Base-by-base conservation (phyloP, 2,329 filamentous ascomycete genomes). In the Colletotrichum theobromicola region DNA sequence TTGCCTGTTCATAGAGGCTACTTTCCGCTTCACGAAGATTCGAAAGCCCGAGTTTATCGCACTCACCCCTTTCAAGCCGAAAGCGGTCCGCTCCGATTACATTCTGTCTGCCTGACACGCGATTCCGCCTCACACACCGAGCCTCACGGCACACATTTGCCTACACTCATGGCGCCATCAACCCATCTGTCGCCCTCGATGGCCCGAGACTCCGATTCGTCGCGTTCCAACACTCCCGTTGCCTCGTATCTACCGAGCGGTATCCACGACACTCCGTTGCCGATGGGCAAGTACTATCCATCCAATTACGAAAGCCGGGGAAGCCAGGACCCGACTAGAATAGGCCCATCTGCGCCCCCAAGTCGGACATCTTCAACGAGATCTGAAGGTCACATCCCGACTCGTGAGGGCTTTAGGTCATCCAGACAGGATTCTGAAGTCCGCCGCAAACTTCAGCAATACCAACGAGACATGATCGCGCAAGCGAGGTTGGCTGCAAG, bases 221-320 rank as follows among this genome's bases (percentile, higher is more conserved):
- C 82, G 9, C 77, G 76, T 12, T 75, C 83, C 34, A 84, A 83
- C 77, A 87, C 86, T 8, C 87, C 88, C 8, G 85, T 90, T 42
- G 82, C 88, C 10, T 89, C 88, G 2, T 90, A 90, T 74, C 83
- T 88, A 35, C 88, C 89, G 8, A 86, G 85, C 30, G 88, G 88
- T 3, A 83, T 87, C 46, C 85, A 88, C 64, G 86, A 87, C 46
- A 85, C 81, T 42, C 81, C 85, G 5, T 81, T 91, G 35, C 89
- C 90, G 0, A 84, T 91, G 82, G 91, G 91, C 28, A 92, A 92
- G 81, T 93, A 92, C 78, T 91, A 92, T 73, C 91, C 91, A 1
- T 88, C 89, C 30, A 92, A 92, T 81, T 92, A 91, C 77, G 89
- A 91, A 77, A 84, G 83, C 32, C 80, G 84, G 64, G 83, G 81